Base-by-base conservation (phyloP, 164 flowering plant genomes). In the Annona cherimola region DNA sequence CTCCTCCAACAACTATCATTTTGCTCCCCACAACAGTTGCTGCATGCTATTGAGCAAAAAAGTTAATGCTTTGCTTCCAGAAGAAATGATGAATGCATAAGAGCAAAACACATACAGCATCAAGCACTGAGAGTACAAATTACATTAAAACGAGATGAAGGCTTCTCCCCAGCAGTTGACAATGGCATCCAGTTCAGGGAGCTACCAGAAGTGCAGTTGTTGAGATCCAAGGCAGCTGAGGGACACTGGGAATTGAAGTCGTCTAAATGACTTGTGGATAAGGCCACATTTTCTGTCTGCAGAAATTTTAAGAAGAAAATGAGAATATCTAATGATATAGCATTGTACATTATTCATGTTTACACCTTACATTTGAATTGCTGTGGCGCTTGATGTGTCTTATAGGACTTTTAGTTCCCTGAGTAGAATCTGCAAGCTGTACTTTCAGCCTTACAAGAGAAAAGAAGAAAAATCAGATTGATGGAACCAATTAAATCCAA, bases 1-100 rank as follows among this genome's bases (percentile, higher is more conserved):
- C 99, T 73, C 99, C 99, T 59, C 99, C 99, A 77, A 96, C 97
- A 60, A 96, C 95, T 67, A 96, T 81, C 99, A 96, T 96, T 82
- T 93, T 96, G 86, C 88, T 87, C 75, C 96, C 99, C 74, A 93
- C 79, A 1, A 93, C 95, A 78, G 98, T 83, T 44, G 98, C 95
- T 68, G 98, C 99, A 84, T 96, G 99, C 98, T 95, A 77, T 81
- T 67, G 69, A 71, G 45, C 26, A 20, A 69, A 45, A 40, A 65
- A 45, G 42, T 45, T 64, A 40, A 63, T 12, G 1, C 11, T 64
- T 64, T 63, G 1, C 67, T 63, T 41, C 41, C 12, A 6, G 57
- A 63, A 11, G 4, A 9, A 26, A 40, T 39, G 41, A 9, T 43
- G 14, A 40, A 63, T 4, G 40, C 3, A 5, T 43, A 20, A 6